Percentiles rank a stretch among this genome's conserved stretches.
These are phyloP conservation scores for Helichrysum umbraculigerum DNA, from an alignment of 129 eudicot species.

Conservation along the genomic window DNA sequence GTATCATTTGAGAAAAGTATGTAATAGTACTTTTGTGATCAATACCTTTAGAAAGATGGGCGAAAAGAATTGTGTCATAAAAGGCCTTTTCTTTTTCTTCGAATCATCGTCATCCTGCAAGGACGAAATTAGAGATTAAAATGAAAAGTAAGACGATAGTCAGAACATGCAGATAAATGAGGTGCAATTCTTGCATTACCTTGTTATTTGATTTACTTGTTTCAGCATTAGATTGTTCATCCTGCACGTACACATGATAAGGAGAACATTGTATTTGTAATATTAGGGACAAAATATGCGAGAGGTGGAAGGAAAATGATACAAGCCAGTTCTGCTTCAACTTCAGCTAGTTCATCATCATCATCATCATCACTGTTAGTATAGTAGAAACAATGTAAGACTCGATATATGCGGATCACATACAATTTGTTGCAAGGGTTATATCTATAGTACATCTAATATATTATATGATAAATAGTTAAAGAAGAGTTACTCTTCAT, in stretches of 20 bases:
- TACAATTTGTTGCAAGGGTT: no score
- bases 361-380: slow-evolving; percentile 51
- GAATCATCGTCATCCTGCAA: slow-evolving; percentile 52
- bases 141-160: neutral
- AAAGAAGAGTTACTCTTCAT: slow-evolving; percentile 51
- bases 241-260: slow-evolving; percentile 39
- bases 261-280: neutral
- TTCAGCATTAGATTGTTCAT: slow-evolving; percentile 54
- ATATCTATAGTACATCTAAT: neutral
- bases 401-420: neutral
- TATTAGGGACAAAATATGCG: neutral
- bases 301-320: slow-evolving; percentile 9
- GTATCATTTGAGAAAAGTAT: neutral
- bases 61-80: slow-evolving; percentile 70
- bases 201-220: slow-evolving; percentile 39
- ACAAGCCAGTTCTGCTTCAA: slow-evolving; percentile 81
- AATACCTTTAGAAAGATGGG: slow-evolving; percentile 80
- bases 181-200: slow-evolving; percentile 41
- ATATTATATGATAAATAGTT: neutral
- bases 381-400: neutral
- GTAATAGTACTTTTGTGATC: neutral
- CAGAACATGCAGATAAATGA: neutral
- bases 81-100: slow-evolving; percentile 64
- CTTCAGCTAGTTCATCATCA: slow-evolving; percentile 66
- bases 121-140: neutral